Base-by-base conservation (phyloP, 2,329 filamentous ascomycete species). In the Alternaria novae-zelandiae region DNA sequence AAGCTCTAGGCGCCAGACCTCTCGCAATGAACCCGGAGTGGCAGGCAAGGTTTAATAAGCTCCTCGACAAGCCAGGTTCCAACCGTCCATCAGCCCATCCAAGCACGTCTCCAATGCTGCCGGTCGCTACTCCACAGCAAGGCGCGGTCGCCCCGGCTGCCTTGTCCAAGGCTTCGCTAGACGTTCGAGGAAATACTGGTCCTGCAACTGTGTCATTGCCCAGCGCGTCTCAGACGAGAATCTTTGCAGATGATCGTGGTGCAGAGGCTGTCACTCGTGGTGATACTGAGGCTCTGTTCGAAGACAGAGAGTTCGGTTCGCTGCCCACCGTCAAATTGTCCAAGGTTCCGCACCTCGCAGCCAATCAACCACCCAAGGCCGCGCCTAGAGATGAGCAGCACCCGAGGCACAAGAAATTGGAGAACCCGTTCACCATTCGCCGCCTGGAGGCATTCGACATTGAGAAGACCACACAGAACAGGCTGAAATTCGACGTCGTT, bases 11-110 rank as follows among this genome's bases (percentile, higher is more conserved):
- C 28, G 74, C 81, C 5, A 76, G 79, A 73, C 73, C 77, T 70
- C 75, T 81, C 67, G 70, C 62, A 79, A 83, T 75, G 64, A 74
- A 74, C 43, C 54, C 84, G 80, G 85, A 86, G 58, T 95, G 94
- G 94, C 93, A 97, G 78, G 90, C 91, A 71, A 89, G 89, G 72
- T 94, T 97, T 78, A 94, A 97, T 78, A 90, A 86, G 49, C 86
- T 97, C 47, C 84, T 90, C 59, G 87, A 89, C 70, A 94, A 91
- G 75, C 85, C 88, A 6, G 74, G 67, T 12, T 55, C 64, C 21
- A 62, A 65, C 43, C 49, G 60, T 45, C 80, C 8, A 81, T 86
- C 20, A 49, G 57, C 56, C 20, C 54, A 71, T 15, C 50, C 59
- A 10, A 28, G 53, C 43, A 71, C 66, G 13, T 43, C 69, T 44